Evolutionary conservation across 1,139 yeast genomes (phyloP), one percentile per base, ranked within the genome.

Genomic region (Scheffersomyces insectosa): DNA sequence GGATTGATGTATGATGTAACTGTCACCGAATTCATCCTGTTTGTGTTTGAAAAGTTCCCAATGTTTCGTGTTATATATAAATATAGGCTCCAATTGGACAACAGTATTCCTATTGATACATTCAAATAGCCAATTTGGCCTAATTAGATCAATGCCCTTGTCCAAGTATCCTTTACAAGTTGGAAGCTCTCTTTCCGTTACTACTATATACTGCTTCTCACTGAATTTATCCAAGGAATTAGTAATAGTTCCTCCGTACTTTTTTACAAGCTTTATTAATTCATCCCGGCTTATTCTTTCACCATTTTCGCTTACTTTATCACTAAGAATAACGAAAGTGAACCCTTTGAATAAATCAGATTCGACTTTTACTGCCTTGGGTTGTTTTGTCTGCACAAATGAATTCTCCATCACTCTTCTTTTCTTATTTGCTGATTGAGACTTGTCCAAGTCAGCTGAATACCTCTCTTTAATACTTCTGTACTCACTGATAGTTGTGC

Each of bases 71-170:
- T 49, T 51, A 37, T 77, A 72, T 32, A 85, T 65, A 55, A 87
- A 82, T 8, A 62, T 56, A 0, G 88, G 85, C 52, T 88, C 96
- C 9, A 85, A 52, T 1, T 75, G 77, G 1, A 88, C 62, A 2
- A 83, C 42, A 2, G 56, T 48, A 0, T 63, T 55, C 15, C 70
- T 62, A 11, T 63, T 55, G 3, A 88, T 65, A 53, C 95, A 82
- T 50, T 87, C 90, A 37, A 80, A 67, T 6, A 89, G 60, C 96
- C 97, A 93, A 14, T 63, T 62, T 1, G 95, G 91, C 42, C 65
- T 73, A 6, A 89, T 57, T 1, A 91, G 70, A 54, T 85, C 88
- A 50, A 72, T 76, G 0, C 83, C 84, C 30, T 70, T 59, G 4
- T 69, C 60, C 3, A 70, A 56, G 40, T 81, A 62, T 0, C 68